These are phyloP conservation scores for Coemansia sp. DNA, from an alignment of 192 early-diverging fungal species.

Conservation along the genomic window DNA sequence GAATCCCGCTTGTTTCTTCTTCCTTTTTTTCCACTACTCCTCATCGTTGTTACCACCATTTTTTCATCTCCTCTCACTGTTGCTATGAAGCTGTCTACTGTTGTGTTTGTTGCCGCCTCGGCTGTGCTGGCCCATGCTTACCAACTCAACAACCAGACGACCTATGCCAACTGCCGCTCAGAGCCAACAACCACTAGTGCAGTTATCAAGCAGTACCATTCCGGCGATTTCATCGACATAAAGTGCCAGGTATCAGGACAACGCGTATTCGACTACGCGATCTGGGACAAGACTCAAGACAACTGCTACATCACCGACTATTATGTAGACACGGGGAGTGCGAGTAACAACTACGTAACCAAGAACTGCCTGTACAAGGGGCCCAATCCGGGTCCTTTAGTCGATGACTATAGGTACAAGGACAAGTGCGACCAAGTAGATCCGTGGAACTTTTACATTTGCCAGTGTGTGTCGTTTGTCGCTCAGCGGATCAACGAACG, in stretches of 20 bases:
- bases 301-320: slow-evolving; percentile 54
- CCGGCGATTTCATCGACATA: slow-evolving; percentile 10
- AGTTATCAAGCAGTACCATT: slow-evolving; percentile 13
- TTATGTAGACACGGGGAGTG: slow-evolving; percentile 41
- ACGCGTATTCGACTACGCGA: slow-evolving; percentile 16
- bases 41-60: background rate
- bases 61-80: background rate
- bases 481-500: slow-evolving; percentile 49
- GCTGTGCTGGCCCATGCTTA: slow-evolving; percentile 9
- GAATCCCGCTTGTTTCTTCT: too few species aligned
- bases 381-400: slow-evolving; percentile 24
- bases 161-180: slow-evolving; percentile 27
- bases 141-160: slow-evolving; percentile 16
- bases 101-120: background rate
- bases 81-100: slow-evolving; percentile 14
- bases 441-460: slow-evolving; percentile 43
- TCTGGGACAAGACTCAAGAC: slow-evolving; percentile 55
- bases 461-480: slow-evolving; percentile 51
- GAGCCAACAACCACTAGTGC: slow-evolving; percentile 16
- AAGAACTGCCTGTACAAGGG: slow-evolving; percentile 16
- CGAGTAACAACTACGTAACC: slow-evolving; percentile 19
- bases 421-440: slow-evolving; percentile 31
- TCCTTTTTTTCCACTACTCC: background rate
- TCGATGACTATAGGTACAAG: slow-evolving; percentile 45
- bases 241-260: slow-evolving; percentile 38